Percentiles rank a stretch among this genome's conserved stretches.
Evolutionary conservation across 1,139 yeast genomes (phyloP).

Genomic region (Candida buenavistaensis): DNA sequence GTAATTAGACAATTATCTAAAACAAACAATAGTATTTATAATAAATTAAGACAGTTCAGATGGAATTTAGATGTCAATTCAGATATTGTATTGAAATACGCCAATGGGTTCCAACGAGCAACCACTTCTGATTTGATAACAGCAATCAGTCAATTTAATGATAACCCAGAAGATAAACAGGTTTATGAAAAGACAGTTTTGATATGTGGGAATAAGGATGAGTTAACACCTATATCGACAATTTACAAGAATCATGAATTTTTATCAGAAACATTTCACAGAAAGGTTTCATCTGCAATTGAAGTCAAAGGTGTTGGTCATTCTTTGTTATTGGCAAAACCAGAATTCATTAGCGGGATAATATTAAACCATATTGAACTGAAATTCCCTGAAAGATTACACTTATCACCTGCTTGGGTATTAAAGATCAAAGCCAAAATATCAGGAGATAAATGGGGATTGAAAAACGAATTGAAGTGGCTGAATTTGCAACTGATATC

Average conservation of each 20-base stretch:
- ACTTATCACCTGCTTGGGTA: constrained; percentile 66
- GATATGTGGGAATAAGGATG: constrained; percentile 60
- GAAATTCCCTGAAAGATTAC: constrained; percentile 46
- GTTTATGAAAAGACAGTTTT: constrained; percentile 47
- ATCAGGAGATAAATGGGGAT: constrained; percentile 74
- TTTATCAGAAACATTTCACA: constrained; percentile 25
- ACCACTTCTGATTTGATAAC: constrained; percentile 43
- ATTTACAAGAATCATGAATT: constrained; percentile 26
- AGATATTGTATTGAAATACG: constrained; percentile 51
- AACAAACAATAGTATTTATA: constrained; percentile 32
- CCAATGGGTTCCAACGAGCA: constrained; percentile 47
- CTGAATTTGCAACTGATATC: constrained; percentile 53
- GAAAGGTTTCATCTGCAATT: constrained; percentile 33
- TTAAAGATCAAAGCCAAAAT: constrained; percentile 59
- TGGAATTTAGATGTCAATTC: constrained; percentile 73
- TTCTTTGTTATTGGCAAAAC: constrained; percentile 61
- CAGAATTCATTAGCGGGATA: constrained; percentile 64
- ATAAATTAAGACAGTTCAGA: constrained; percentile 59
- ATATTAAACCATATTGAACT: constrained; percentile 58
- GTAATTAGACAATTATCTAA: constrained; percentile 53
- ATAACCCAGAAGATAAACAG: constrained; percentile 29
- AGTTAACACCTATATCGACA: constrained; percentile 48
- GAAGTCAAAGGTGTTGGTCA: constrained; percentile 63
- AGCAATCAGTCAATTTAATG: constrained; percentile 38
- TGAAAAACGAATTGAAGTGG: constrained; percentile 78